These are phyloP conservation scores for Rhizopogon rudus DNA, from an alignment of 768 basidiomycete species.

Conservation along the genomic window DNA sequence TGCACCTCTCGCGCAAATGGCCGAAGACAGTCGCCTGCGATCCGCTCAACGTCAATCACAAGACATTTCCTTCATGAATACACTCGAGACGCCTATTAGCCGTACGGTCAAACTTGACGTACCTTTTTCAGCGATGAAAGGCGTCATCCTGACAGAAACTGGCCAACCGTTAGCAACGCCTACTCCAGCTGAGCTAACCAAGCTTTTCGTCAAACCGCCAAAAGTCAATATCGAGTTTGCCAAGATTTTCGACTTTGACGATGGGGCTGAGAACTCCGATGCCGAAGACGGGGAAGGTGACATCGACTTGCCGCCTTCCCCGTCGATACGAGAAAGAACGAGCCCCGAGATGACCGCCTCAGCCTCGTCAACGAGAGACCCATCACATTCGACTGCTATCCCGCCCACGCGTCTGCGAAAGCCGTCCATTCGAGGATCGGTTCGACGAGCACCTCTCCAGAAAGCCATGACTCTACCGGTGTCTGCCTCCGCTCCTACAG, in stretches of 20 bases:
- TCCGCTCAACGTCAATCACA: conserved; percentile 12
- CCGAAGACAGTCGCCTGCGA: conserved; percentile 22
- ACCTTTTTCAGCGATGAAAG: conserved; percentile 59
- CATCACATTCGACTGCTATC: conserved; percentile 12
- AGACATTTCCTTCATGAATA: conserved; percentile 17
- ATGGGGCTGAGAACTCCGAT: conserved; percentile 26
- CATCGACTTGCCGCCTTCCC: conserved; percentile 37
- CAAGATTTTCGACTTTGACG: conserved; percentile 68
- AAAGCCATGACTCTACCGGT: conserved; percentile 22
- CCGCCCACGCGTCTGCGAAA: conserved; percentile 49
- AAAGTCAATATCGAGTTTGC: conserved; percentile 71
- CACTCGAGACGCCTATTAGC: conserved; percentile 51
- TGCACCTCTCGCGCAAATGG: conserved; percentile 40
- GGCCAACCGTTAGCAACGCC: conserved; percentile 74
- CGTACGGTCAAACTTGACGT: conserved; percentile 25
- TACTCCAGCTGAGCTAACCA: conserved; percentile 57
- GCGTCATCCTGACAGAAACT: conserved; percentile 75
- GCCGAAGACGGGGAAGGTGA: conserved; percentile 14
- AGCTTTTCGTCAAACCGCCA: conserved; percentile 65
- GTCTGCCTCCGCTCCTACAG: conserved; percentile 38
- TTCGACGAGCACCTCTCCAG: conserved; percentile 23
- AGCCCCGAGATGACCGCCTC: conserved; percentile 23
- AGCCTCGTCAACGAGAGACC: conserved; percentile 22
- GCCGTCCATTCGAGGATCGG: conserved; percentile 49
- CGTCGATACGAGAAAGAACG: conserved; percentile 38